Evolutionary conservation across 1,284 basidiomycete species (phyloP), one percentile per base, ranked within the genome.

Genomic region (Cystobasidium sp.): DNA sequence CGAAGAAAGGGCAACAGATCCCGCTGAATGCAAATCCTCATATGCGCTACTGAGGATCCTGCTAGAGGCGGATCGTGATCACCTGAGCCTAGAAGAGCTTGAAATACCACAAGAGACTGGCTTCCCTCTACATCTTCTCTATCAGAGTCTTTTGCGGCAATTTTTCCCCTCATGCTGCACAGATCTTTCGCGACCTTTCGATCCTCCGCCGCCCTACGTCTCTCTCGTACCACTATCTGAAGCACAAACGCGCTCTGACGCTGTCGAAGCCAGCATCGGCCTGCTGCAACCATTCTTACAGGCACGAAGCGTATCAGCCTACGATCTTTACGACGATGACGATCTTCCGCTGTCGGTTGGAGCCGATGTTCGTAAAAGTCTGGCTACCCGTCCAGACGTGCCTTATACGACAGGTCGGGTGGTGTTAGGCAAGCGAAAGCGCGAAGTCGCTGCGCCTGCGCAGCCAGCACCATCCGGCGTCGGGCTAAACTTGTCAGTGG

Each of bases 191-290:
- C 39, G n/a, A n/a, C 70, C 70, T 4, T 73, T 73, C 49, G 51
- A 55, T 2, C 39, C 70, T 16, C 52, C 53, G 9, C 63, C 70
- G 18, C 24, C 68, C 1, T 63, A 39, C 22, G 44, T 75, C 9
- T 59, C 69, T 80, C 90, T 92, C 0, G 90, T 90, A 0, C 95
- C 95, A 0, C 90, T 91, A 0, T 86, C 91, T 0, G 91, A 94
- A 78, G 81, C 93, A 3, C 88, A 88, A 0, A 85, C 97, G 78
- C 87, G 87, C 1, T 84, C 87, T 0, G 84, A 84, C 55, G 88
- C 87, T 61, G 85, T 92, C 78, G 88, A 91, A 20, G 84, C 88
- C 18, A 92, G 95, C 79, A 93, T 97, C 78, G 94, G 92, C 0
- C 83, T 98, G 39, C 87, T 98, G 78, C 90, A 88, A 76, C 82